Evolutionary conservation across 805 yeast genomes (phyloP), one percentile per base, ranked within the genome.

Genomic region (Lipomyces oligophaga): DNA sequence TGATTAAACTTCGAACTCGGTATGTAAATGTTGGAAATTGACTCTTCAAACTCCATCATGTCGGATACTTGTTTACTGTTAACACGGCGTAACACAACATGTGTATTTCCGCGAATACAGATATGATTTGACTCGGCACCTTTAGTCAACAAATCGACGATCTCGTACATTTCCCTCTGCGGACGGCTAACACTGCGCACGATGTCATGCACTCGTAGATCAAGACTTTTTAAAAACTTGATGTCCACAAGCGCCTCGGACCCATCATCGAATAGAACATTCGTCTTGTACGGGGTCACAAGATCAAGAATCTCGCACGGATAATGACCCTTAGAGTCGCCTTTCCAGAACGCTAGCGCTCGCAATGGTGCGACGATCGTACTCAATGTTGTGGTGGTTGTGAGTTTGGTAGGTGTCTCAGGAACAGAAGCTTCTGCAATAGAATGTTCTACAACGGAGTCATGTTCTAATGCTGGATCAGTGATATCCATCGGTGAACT

Each of bases 281-380:
- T 5, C 5, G 46, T n/a, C 20, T 18, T n/a, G 22, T 16, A 11
- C 16, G 37, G 7, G 36, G 22, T 11, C 22, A 8, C 16, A 36
- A n/a, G 36, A 8, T 19, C 5, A 20, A 47, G 35, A 2, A 45
- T 8, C 22, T 40, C 30, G 13, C 44, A 31, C 7, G 49, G 51
- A 26, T 41, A 49, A 28, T 36, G 46, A 4, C 49, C 51, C 3
- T 30, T 13, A 10, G 34, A 28, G 7, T 16, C n/a, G 8, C 52
- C 52, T 28, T 24, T 19, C 52, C 54, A 49, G 27, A 26, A 31
- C 27, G 42, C 54, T n/a, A 49, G 30, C 13, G 31, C 41, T 6
- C 54, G 43, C 13, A 34, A 25, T 3, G 39, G 32, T 3, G 38
- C 18, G 3, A 20, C 11, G 18, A 26, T 32, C 31, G 10, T 15